These are phyloP conservation scores for Rhodamnia argentea DNA, from an alignment of 345 rosid species.

Conservation along the genomic window DNA sequence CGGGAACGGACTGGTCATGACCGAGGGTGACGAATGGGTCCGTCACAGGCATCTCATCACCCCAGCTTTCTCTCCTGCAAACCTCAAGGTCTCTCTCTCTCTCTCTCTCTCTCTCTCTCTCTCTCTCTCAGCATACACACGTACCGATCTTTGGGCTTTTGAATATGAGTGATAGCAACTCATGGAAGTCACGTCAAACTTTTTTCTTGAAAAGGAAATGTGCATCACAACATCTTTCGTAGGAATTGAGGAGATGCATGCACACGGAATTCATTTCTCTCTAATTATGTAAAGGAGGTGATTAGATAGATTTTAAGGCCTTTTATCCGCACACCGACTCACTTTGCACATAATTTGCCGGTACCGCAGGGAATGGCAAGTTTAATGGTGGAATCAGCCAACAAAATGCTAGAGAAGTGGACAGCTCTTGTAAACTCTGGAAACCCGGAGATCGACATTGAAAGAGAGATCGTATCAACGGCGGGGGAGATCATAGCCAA, in stretches of 20 bases:
- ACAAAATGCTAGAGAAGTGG: conserved; percentile 74
- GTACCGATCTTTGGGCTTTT: neutral
- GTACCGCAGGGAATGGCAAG: conserved; percentile 51
- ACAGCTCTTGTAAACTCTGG: conserved; percentile 28
- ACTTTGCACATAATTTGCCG: neutral
- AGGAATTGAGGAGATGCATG: neutral
- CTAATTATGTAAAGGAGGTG: neutral
- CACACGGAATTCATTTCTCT: neutral
- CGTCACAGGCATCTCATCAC: conserved; percentile 83
- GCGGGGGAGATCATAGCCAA: conserved; percentile 87
- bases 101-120: neutral
- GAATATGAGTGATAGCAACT: neutral
- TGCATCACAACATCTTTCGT: neutral
- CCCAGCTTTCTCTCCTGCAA: conserved; percentile 72
- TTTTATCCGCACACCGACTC: neutral
- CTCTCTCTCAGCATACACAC: neutral
- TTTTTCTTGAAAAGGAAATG: neutral
- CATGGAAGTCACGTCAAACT: neutral
- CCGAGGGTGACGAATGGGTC: conserved; percentile 88
- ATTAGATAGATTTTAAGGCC: neutral
- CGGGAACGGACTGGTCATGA: conserved; percentile 79
- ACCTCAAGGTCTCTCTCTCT: conserved; percentile 51
- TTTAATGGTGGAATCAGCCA: conserved; percentile 74
- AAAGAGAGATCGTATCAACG: conserved; percentile 49
- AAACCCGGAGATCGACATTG: conserved; percentile 48